These are phyloP conservation scores for Fusarium sp. DNA, from an alignment of 2,329 filamentous ascomycete genomes.

Conservation along the genomic window DNA sequence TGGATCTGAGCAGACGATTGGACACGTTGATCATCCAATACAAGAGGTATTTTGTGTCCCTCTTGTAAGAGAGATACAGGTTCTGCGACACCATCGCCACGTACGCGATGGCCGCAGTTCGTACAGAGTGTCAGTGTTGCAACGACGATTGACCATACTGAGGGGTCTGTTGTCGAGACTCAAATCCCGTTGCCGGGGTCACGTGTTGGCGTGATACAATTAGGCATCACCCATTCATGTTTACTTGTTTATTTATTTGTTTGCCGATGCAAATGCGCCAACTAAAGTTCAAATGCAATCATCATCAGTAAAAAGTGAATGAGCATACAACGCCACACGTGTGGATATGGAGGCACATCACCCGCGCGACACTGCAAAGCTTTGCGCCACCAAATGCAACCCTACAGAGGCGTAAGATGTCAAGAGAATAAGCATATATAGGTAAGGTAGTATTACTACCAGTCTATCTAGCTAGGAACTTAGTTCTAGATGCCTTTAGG, in stretches of 20 bases:
- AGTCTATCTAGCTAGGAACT: neutral
- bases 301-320: neutral
- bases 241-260: neutral
- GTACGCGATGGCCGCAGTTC: neutral
- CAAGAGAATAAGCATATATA: neutral
- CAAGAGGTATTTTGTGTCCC: slow-evolving; percentile 47
- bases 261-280: neutral
- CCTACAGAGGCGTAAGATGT: neutral
- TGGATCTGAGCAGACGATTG: slow-evolving; percentile 47
- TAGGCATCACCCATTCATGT: neutral
- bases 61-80: slow-evolving; percentile 50
- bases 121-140: neutral
- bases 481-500: neutral
- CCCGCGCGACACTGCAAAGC: neutral
- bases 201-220: neutral
- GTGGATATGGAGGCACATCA: neutral
- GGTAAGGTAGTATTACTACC: neutral
- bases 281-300: neutral
- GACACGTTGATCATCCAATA: slow-evolving; percentile 52
- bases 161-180: neutral
- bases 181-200: neutral
- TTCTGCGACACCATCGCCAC: slow-evolving; percentile 42
- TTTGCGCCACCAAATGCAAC: neutral
- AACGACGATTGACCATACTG: neutral
- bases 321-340: too few relatives aligned